Base-by-base conservation (phyloP, 1,284 basidiomycete species). In the Wolfiporia cocos region DNA sequence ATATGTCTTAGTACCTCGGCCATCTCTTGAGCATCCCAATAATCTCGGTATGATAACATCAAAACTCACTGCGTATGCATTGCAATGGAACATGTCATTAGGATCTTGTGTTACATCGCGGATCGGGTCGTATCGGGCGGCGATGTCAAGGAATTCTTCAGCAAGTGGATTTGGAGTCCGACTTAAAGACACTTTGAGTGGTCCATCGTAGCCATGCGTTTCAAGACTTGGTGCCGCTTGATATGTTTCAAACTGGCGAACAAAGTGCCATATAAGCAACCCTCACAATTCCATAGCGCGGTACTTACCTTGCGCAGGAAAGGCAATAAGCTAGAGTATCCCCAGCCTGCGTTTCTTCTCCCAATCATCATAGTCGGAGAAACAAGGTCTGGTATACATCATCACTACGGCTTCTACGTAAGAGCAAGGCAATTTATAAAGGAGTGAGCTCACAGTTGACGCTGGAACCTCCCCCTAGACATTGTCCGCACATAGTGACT, bases 321-420 rank as follows among this genome's bases (percentile, higher is more conserved):
- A 0, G 78, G 73, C 17, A 77, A 63, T 5, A 78, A 49, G 26
- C 69, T 55, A 36, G 65, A 63, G 0, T 71, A 72, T 12, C 72
- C 65, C 76, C 76, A 78, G 2, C 76, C 77, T 19, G 65, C 55
- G 46, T 79, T 78, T 1, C 63, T 41, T 59, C 45, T 70, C 67
- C 76, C 76, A 78, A 40, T 69, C 73, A 41, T 78, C 73, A 38
- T 71, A 79, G 52, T 78, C 76, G 1, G 76, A 77, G 4, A 70
- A 65, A n/a, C 68, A 58, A 2, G 70, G 68, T 10, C 78, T 68
- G 11, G 66, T 72, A 42, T 79, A 79, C 53, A 71, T 63, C 46
- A 67, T 63, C 47, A 53, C 56, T 57, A 18, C 12, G n/a, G 7
- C 5, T 17, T 24, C 23, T 33, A 34, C 9, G 9, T 3, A 19